Percentiles rank a stretch among this genome's conserved stretches.
Evolutionary conservation across 2,329 filamentous ascomycete genomes (phyloP).

Genomic region (Leptosphaerulina australis): DNA sequence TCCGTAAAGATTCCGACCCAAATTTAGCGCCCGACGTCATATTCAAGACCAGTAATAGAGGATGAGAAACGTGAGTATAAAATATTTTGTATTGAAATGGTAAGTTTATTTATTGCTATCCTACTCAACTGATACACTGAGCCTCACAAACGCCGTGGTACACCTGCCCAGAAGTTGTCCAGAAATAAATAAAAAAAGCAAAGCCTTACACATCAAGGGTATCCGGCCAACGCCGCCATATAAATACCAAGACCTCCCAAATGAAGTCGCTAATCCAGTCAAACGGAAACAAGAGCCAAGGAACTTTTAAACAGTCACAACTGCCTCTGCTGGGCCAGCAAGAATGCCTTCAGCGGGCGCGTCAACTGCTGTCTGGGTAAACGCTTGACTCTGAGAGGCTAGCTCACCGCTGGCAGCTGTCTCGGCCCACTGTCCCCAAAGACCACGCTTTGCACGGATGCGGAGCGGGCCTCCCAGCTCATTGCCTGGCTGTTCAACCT

Average conservation of each 20-base stretch:
- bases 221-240: slow-evolving; percentile 43
- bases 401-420: slow-evolving; percentile 46
- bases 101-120: slow-evolving; percentile 18
- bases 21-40: slow-evolving; percentile 34
- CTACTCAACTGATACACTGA: slow-evolving; percentile 18
- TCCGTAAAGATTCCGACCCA: slow-evolving; percentile 33
- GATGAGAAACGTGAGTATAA: not conserved
- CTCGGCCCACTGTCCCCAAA: slow-evolving; percentile 98
- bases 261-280: slow-evolving; percentile 18
- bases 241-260: slow-evolving; percentile 20
- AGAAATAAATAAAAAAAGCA: slow-evolving; percentile 19
- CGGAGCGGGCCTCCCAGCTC: slow-evolving; percentile 78
- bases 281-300: slow-evolving; percentile 9
- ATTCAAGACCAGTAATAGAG: slow-evolving; percentile 9
- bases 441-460: slow-evolving; percentile 88
- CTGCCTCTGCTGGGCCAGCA: slow-evolving; percentile 29
- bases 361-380: slow-evolving; percentile 25
- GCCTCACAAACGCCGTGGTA: slow-evolving; percentile 25
- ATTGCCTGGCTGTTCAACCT: slow-evolving; percentile 81
- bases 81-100: slow-evolving; percentile 6
- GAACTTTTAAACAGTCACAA: slow-evolving; percentile 30
- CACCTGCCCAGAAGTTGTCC: slow-evolving; percentile 18
- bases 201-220: slow-evolving; percentile 37
- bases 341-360: slow-evolving; percentile 29
- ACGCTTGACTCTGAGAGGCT: slow-evolving; percentile 30